Percentiles rank a stretch among this genome's conserved stretches.
Evolutionary conservation across 192 early-diverging fungal genomes (phyloP).

Genomic region (Podila verticillata): DNA sequence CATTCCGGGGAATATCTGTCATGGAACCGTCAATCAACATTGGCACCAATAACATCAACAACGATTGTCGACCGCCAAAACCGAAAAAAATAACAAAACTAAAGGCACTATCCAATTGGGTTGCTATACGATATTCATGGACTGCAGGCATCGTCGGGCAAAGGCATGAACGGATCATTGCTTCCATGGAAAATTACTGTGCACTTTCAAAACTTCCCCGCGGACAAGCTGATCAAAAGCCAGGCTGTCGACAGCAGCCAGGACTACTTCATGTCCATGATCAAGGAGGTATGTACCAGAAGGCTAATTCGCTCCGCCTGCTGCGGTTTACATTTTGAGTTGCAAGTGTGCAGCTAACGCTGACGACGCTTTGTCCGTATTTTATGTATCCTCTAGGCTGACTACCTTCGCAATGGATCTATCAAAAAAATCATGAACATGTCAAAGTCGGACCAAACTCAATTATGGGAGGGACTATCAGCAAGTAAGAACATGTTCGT

Average conservation of each 20-base stretch:
- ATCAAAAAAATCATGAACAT: constrained; percentile 90
- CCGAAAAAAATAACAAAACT: not conserved
- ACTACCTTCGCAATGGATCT: constrained; percentile 83
- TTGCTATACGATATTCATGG: constrained; percentile 79
- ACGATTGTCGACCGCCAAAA: not conserved
- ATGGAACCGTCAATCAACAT: too few species aligned
- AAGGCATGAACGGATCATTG: constrained; percentile 40
- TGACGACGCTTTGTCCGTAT: not conserved
- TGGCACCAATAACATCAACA: not conserved
- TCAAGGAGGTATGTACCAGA: constrained; percentile 74
- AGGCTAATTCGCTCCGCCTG: not conserved
- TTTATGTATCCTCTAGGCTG: constrained; percentile 60
- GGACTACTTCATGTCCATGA: constrained; percentile 88
- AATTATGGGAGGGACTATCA: constrained; percentile 78
- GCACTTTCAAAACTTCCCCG: constrained; percentile 81
- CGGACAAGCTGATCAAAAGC: constrained; percentile 68
- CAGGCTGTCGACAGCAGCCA: constrained; percentile 65
- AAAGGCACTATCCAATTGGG: constrained; percentile 89
- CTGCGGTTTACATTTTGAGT: not conserved
- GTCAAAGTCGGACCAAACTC: constrained; percentile 83
- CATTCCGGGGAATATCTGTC: not conserved
- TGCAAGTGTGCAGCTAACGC: not conserved
- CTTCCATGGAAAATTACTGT: constrained; percentile 83
- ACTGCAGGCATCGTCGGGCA: constrained; percentile 43
- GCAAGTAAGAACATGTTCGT: constrained; percentile 53